These are phyloP conservation scores for Diplodia scrobiculata DNA, from an alignment of 2,329 filamentous ascomycete genomes.

Conservation along the genomic window DNA sequence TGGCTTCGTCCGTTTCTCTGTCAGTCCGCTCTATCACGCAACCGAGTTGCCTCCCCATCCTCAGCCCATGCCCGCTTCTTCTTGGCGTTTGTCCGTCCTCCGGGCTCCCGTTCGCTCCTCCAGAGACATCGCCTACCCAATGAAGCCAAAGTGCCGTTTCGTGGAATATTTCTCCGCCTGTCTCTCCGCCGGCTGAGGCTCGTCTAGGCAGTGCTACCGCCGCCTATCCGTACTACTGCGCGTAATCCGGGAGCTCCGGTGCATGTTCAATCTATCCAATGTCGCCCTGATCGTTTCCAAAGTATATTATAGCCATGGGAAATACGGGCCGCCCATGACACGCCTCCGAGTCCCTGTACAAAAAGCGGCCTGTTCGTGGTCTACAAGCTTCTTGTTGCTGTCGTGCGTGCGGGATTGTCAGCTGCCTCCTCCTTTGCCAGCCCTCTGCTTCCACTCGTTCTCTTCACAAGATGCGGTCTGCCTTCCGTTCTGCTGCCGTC, in stretches of 20 bases:
- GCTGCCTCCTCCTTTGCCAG: background rate
- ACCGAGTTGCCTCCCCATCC: background rate
- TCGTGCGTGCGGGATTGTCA: background rate
- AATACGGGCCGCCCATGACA: background rate
- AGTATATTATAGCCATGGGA: conserved; percentile 17
- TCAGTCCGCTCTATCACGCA: conserved; percentile 14
- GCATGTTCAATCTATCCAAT: conserved; percentile 12
- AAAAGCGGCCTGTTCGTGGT: background rate
- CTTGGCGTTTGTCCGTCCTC: background rate
- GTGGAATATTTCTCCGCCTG: background rate
- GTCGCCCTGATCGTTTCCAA: background rate
- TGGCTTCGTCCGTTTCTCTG: conserved; percentile 6
- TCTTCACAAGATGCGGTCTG: conserved; percentile 16
- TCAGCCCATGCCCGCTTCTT: background rate
- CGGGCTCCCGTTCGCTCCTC: background rate
- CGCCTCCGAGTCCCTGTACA: background rate
- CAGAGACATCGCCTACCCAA: background rate
- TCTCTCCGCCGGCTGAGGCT: conserved; percentile 9
- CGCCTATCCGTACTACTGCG: background rate
- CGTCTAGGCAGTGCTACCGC: conserved; percentile 13
- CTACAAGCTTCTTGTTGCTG: too few relatives aligned
- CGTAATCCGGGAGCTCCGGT: background rate
- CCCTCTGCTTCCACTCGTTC: background rate
- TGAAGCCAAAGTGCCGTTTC: background rate
- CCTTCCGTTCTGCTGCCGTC: background rate